Evolutionary conservation across 768 basidiomycete genomes (phyloP).

Genomic region (Coprinopsis sp.): DNA sequence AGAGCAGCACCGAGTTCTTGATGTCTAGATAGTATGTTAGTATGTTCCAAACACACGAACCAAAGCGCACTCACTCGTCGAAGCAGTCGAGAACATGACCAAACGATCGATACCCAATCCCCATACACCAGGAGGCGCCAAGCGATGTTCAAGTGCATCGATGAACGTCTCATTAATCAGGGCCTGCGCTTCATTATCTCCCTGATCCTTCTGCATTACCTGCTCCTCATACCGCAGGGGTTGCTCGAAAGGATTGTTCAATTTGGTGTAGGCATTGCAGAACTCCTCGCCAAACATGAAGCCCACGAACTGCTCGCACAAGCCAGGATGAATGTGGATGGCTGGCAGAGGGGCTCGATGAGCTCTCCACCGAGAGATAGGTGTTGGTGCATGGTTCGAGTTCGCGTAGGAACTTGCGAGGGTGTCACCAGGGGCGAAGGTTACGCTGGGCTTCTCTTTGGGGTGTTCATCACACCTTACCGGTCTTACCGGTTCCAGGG

Average conservation of each 20-base stretch:
- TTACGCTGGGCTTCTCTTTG: constrained; percentile 88
- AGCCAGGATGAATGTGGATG: constrained; percentile 92
- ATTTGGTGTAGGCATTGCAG: constrained; percentile 98
- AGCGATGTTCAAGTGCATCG: constrained; percentile 95
- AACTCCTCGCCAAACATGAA: constrained; percentile 99
- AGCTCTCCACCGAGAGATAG: constrained; percentile 92
- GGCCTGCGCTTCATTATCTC: constrained; percentile 97
- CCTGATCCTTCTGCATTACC: constrained; percentile 89
- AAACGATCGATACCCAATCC: constrained; percentile 93
- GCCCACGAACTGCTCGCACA: constrained; percentile 98
- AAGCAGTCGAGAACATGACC: constrained; percentile 98
- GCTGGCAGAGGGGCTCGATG: constrained; percentile 96
- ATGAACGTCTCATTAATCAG: constrained; percentile 96
- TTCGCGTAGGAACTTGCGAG: constrained; percentile 81
- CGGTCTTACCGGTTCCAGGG: constrained; percentile 99
- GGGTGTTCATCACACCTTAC: constrained; percentile 96
- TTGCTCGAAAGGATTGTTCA: constrained; percentile 99
- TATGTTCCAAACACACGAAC: constrained; percentile 3
- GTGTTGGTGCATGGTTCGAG: constrained; percentile 94
- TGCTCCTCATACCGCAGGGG: constrained; percentile 94
- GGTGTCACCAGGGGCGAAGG: constrained; percentile 89
- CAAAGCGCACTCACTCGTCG: constrained; percentile 59
- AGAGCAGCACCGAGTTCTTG: constrained; percentile 93
- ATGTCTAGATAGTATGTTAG: constrained; percentile 52
- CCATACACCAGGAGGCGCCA: constrained; percentile 97